A percentile compares a stretch with the other conserved stretches of the same genome.
phyloP scores from a whole-genome alignment of 495 filamentous ascomycete genomes.

The Hyaloscypha finlandica region DNA sequence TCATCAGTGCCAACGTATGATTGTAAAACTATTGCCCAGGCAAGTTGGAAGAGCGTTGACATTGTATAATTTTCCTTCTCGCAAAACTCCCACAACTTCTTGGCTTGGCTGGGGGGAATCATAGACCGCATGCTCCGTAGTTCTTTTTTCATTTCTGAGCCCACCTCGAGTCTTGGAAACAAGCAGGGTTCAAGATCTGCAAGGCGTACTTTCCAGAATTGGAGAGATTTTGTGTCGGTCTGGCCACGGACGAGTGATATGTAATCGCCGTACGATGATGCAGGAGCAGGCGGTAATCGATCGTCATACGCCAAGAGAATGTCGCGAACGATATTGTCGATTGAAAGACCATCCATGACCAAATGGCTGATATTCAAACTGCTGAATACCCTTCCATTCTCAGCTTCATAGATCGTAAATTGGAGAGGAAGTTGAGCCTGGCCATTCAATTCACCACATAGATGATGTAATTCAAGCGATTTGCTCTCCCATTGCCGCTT shows the following conservation, averaged over 20 bases:
- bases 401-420: constrained; percentile 46
- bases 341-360: constrained; percentile 46
- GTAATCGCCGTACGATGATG: constrained; percentile 12
- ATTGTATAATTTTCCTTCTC: constrained; percentile 4
- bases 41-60: constrained; percentile 46
- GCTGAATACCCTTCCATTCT: constrained; percentile 41
- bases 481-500: constrained; percentile 39
- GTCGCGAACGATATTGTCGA: constrained; percentile 8
- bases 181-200: constrained; percentile 5
- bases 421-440: constrained; percentile 50
- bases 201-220: constrained; percentile 20
- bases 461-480: constrained; percentile 27
- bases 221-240: not conserved
- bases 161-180: constrained; percentile 2
- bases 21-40: constrained; percentile 58
- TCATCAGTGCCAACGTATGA: constrained; percentile 53
- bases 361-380: constrained; percentile 61
- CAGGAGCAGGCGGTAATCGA: not conserved
- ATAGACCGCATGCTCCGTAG: no score
- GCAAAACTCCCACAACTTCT: constrained; percentile 5
- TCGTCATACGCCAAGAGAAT: constrained; percentile 14
- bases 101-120: no score
- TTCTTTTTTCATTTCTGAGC: no score
- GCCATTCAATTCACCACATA: constrained; percentile 39
- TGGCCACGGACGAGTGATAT: constrained; percentile 10